A percentile compares a stretch with the other conserved stretches of the same genome.
phyloP scores from a whole-genome alignment of 257 asterid species.

The Nicotiana paniculata region DNA sequence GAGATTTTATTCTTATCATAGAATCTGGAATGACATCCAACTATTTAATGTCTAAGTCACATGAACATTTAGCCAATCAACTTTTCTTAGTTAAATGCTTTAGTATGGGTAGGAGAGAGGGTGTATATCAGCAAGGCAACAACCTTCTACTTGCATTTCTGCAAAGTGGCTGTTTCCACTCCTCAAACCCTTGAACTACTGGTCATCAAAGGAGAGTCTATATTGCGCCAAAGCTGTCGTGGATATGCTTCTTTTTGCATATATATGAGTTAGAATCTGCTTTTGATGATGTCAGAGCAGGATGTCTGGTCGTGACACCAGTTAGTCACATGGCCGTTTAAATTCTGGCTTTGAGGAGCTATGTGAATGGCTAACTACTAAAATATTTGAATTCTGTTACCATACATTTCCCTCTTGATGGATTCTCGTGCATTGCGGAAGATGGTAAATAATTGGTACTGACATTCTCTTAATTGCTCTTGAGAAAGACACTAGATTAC shows the following conservation, averaged over 20 bases:
- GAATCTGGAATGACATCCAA: background rate
- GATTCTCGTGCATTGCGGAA: slow-evolving; percentile 1
- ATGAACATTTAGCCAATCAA: background rate
- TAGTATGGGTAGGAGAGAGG: background rate
- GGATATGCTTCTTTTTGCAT: background rate
- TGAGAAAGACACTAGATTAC: background rate
- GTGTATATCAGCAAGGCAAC: background rate
- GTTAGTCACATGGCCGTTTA: background rate
- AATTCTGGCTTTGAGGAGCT: background rate
- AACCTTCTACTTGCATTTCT: background rate
- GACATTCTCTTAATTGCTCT: background rate
- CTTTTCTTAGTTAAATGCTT: background rate
- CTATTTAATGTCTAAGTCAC: background rate
- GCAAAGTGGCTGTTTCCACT: background rate
- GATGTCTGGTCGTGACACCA: background rate
- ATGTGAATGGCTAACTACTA: background rate
- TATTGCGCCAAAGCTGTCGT: background rate
- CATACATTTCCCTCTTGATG: background rate
- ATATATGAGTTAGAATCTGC: background rate
- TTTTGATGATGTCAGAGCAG: background rate
- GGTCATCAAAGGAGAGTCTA: background rate
- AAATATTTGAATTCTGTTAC: background rate
- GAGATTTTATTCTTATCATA: background rate
- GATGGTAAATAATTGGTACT: background rate
- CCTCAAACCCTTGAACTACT: background rate